A percentile compares a stretch with the other conserved stretches of the same genome.
Evolutionary conservation across 768 basidiomycete species (phyloP).

Genomic region (Daedaleopsis sinensis): DNA sequence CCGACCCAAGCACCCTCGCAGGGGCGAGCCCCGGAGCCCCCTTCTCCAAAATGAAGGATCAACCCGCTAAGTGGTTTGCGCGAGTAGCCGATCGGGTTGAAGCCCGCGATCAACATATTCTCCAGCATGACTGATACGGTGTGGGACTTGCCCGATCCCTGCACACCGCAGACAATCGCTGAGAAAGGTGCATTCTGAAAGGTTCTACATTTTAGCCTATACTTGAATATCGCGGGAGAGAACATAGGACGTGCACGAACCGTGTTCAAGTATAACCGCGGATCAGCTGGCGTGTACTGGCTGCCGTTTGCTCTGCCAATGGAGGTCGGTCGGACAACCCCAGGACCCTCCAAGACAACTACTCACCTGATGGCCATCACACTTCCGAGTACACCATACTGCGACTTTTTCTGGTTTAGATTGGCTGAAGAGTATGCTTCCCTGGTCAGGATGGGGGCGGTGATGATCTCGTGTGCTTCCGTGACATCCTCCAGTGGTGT

Average conservation of each 20-base stretch:
- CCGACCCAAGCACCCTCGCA: constrained; percentile 69
- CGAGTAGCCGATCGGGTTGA: constrained; percentile 51
- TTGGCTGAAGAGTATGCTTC: constrained; percentile 27
- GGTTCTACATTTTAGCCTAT: neutral
- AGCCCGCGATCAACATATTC: constrained; percentile 64
- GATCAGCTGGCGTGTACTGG: constrained; percentile 42
- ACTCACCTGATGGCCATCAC: constrained; percentile 13
- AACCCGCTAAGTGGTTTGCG: constrained; percentile 61
- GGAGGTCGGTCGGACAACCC: neutral
- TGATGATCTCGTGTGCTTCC: constrained; percentile 28
- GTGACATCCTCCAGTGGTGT: constrained; percentile 1
- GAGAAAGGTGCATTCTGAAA: constrained; percentile 73
- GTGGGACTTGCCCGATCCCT: constrained; percentile 78
- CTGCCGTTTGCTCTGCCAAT: constrained; percentile 27
- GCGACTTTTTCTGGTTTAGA: constrained; percentile 37
- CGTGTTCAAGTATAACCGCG: constrained; percentile 68
- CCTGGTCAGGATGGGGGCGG: constrained; percentile 34
- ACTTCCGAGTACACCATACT: constrained; percentile 65
- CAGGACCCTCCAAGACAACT: neutral
- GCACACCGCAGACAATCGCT: constrained; percentile 75
- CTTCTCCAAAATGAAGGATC: constrained; percentile 72
- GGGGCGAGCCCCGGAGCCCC: constrained; percentile 57
- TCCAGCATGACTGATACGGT: constrained; percentile 71
- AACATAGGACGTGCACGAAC: constrained; percentile 32
- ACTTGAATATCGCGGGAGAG: neutral